Evolutionary conservation across 768 basidiomycete genomes (phyloP).

Genomic region (Steccherinum ochraceum): DNA sequence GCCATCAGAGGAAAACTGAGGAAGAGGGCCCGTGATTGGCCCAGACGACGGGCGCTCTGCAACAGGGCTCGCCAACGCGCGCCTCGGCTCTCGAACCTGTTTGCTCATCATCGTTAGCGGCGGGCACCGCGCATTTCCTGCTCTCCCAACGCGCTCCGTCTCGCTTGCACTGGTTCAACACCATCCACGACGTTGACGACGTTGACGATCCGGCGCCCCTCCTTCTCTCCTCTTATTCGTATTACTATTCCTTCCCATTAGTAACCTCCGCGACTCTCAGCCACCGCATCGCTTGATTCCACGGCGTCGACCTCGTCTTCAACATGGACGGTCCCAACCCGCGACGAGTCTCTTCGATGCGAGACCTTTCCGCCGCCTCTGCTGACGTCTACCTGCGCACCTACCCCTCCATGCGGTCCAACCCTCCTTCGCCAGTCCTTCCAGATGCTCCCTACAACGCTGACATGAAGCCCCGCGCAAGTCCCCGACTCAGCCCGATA

Average conservation of each 20-base stretch:
- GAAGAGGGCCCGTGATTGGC: neutral
- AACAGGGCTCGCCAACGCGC: neutral
- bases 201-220: neutral
- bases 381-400: conserved; percentile 61
- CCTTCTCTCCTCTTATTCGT: neutral
- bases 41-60: neutral
- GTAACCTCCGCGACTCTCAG: neutral
- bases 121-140: neutral
- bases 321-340: conserved; percentile 17
- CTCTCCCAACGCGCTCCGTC: neutral
- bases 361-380: conserved; percentile 18
- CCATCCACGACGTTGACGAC: neutral
- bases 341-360: conserved; percentile 20
- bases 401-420: conserved; percentile 41
- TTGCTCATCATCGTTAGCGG: neutral
- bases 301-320: neutral
- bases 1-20: neutral
- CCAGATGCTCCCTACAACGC: conserved; percentile 18
- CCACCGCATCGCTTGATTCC: neutral
- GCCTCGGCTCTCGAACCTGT: neutral
- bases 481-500: conserved; percentile 27
- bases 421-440: conserved; percentile 37
- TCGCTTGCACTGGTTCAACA: neutral
- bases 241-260: neutral
- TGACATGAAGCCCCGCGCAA: conserved; percentile 11